A percentile compares a stretch with the other conserved stretches of the same genome.
These are phyloP conservation scores for Sisymbrium irio DNA, from an alignment of 345 rosid species.

Conservation along the genomic window DNA sequence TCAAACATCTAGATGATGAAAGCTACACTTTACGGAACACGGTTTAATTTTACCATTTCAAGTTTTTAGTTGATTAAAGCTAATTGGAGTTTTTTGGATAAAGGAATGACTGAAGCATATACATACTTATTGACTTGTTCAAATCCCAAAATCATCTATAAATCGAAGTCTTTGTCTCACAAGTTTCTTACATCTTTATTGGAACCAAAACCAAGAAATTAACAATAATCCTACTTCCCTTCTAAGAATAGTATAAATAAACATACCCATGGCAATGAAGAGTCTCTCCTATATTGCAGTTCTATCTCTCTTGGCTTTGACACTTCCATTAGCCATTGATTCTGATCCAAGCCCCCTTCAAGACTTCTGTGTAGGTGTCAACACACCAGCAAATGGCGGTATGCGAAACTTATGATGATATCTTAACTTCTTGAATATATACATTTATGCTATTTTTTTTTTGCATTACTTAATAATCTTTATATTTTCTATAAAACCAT, in stretches of 20 bases:
- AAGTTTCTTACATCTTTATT: background rate
- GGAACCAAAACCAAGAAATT: background rate
- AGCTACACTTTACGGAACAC: background rate
- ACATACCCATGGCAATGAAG: background rate
- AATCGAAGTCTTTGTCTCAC: background rate
- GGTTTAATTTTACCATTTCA: background rate
- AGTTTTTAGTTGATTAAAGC: background rate
- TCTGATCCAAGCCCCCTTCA: conserved; percentile 29
- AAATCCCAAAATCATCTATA: conserved; percentile 2
- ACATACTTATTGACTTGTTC: conserved; percentile 2
- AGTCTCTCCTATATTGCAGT: conserved; percentile 1
- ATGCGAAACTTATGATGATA: background rate
- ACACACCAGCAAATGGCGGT: conserved; percentile 24
- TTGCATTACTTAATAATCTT: background rate
- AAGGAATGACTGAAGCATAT: background rate
- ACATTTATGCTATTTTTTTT: background rate
- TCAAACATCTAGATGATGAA: conserved; percentile 4
- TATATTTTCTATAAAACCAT: background rate
- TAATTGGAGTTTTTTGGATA: background rate
- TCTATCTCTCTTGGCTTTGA: conserved; percentile 20
- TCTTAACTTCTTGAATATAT: background rate
- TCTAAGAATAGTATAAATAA: background rate
- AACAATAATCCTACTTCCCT: background rate
- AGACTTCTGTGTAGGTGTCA: conserved; percentile 27
- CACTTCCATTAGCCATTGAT: conserved; percentile 7